These are phyloP conservation scores for Corylus avellana DNA, from an alignment of 306 rosid species.

Conservation along the genomic window DNA sequence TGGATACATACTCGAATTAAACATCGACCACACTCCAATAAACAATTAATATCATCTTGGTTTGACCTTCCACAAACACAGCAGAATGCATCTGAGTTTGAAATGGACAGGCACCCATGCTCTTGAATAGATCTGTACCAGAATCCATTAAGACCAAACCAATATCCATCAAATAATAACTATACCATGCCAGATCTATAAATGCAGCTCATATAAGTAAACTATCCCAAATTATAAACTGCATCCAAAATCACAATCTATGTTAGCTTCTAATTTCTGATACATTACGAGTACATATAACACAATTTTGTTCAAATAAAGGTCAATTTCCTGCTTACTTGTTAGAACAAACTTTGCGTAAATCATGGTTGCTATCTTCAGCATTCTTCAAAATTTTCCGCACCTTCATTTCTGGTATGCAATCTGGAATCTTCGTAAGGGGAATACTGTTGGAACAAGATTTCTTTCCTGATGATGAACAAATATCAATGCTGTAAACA, in stretches of 20 bases:
- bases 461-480: constrained; percentile 32
- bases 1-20: constrained; percentile 47
- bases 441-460: constrained; percentile 21
- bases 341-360: constrained; percentile 32
- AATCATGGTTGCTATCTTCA: constrained; percentile 45
- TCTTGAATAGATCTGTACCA: constrained; percentile 48
- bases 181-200: neutral
- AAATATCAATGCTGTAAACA: constrained; percentile 21
- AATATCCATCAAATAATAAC: neutral
- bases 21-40: constrained; percentile 58
- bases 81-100: constrained; percentile 53
- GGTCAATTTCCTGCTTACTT: constrained; percentile 39
- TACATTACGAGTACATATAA: constrained; percentile 11
- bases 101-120: constrained; percentile 27
- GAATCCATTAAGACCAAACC: constrained; percentile 15
- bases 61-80: constrained; percentile 62
- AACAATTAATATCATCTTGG: constrained; percentile 49
- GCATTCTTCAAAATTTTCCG: constrained; percentile 29
- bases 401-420: constrained; percentile 37
- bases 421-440: constrained; percentile 30
- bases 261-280: constrained; percentile 3
- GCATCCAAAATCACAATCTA: constrained; percentile 7
- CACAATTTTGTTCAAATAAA: constrained; percentile 10
- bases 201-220: neutral
- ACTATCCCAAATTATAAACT: neutral